phyloP scores from a whole-genome alignment of 225 moss, liverwort and hornwort species.

The Bryoerythrophyllum caledonicum region DNA sequence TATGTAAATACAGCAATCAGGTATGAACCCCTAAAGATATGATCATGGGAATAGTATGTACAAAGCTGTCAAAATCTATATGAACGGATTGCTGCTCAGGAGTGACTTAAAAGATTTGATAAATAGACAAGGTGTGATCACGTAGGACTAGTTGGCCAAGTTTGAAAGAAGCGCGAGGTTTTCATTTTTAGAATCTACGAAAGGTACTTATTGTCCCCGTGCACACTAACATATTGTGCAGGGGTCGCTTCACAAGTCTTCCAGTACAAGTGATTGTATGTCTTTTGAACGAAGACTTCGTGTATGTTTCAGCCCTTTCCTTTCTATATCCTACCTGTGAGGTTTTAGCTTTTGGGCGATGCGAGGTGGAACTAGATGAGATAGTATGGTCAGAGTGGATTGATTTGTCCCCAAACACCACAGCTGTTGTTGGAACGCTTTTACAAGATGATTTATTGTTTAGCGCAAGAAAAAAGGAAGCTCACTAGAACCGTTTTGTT shows the following conservation, averaged over 20 bases:
- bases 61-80: too few species aligned
- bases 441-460: too few species aligned
- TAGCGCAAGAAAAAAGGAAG: too few species aligned
- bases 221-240: conserved; percentile 51
- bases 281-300: conserved; percentile 40
- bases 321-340: conserved; percentile 22
- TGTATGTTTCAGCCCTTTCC: conserved; percentile 47
- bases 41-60: too few species aligned
- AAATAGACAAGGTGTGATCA: conserved; percentile 19
- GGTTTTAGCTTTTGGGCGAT: conserved; percentile 39
- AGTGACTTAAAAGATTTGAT: background rate
- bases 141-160: conserved; percentile 17
- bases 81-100: conserved; percentile 19
- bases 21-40: conserved; percentile 8
- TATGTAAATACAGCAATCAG: background rate
- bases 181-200: conserved; percentile 15
- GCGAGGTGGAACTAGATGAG: conserved; percentile 21
- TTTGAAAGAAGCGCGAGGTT: conserved; percentile 17
- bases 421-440: conserved; percentile 23
- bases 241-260: conserved; percentile 67
- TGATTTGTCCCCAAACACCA: conserved; percentile 4
- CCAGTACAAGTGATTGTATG: conserved; percentile 61
- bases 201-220: conserved; percentile 31
- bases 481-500: conserved; percentile 6
- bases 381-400: conserved; percentile 14